Evolutionary conservation across 2,329 filamentous ascomycete genomes (phyloP), one percentile per base, ranked within the genome.

Genomic region (Dichotomopilus funicola): DNA sequence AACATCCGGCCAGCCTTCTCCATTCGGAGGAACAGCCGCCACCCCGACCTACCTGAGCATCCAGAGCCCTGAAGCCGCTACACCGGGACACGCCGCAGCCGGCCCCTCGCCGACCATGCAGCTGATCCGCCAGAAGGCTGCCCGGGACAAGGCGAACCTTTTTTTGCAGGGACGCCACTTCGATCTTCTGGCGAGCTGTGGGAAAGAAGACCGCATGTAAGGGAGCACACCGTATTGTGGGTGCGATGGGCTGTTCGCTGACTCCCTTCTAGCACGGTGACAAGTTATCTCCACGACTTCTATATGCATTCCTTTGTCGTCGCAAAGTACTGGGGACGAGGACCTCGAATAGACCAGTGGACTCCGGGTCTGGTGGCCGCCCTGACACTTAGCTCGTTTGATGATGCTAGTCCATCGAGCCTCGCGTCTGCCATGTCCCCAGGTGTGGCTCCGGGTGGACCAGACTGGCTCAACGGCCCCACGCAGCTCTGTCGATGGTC

Each of bases 241-340:
- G 7, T 7, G 12, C 42, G 37, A 7, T 44, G 31, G 37, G 41
- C 41, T 35, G 34, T 31, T 42, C 4, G 44, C 51, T 46, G 11
- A 53, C 12, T 42, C 27, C 12, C 8, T 35, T n/a, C 35, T 9
- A 53, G 51, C 19, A 48, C 44, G 9, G 3, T 53, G 43, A 48
- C 51, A 36, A 42, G 43, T 33, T 53, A 53, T 42, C 37, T 53
- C n/a, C 44, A 53, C 43, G 51, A 49, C 42, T 53, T 53, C 43
- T 53, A 53, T 31, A 35, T 53, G 7, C 31, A 48, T 41, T 48
- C 51, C 34, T 53, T 53, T 9, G 51, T 49, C 8, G 35, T 44
- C n/a, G 44, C 51, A n/a, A 53, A 53, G 37, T 48, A 53, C 36
- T 53, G 51, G 44, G 51, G 51, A 10, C 44, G 51, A 41, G 51